Evolutionary conservation across 2,329 filamentous ascomycete species (phyloP), one percentile per base, ranked within the genome.

Genomic region (Colletotrichum sp.): DNA sequence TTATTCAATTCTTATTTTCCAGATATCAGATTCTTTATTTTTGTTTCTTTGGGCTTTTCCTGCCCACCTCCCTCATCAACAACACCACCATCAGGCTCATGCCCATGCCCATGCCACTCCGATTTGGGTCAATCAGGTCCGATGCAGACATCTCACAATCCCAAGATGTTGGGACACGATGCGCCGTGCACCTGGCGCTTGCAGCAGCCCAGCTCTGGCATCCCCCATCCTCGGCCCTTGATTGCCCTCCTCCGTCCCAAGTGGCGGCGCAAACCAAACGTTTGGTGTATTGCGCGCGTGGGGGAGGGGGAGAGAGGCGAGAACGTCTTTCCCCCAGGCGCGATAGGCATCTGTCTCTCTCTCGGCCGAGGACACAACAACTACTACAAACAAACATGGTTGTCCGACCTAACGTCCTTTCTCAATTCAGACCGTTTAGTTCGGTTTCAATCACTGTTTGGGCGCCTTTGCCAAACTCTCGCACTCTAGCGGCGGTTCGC

Each of bases 111-210:
- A 44, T 44, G 39, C 36, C 10, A 24, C 32, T 55, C 68, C 59
- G 68, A 70, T 59, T 70, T 68, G 52, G 36, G 36, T 67, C 68
- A 75, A 30, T 55, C 52, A 67, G 68, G 71, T 72, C 52, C 69
- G 55, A 72, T 59, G 63, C 69, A 55, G 24, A 68, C 64, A 68
- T 65, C 15, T 26, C 18, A 44, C n/a, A 34, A n/a, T 68, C 16
- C 64, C 64, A 21, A 49, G 68, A 65, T 52, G 64, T 60, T 72
- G 73, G 72, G 63, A 68, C 44, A 28, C 39, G 34, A 49, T 63
- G 57, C 30, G 64, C 34, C 60, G 32, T 34, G 59, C 28, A 21
- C 28, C 55, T 59, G 21, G 30, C 24, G 36, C 68, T 66, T 67
- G 72, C 63, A 76, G 55, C 68, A 57, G n/a, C 66, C 66, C 44